A percentile compares a stretch with the other conserved stretches of the same genome.
Evolutionary conservation across 2,329 filamentous ascomycete species (phyloP).

Genomic region (Geosmithia putterillii): DNA sequence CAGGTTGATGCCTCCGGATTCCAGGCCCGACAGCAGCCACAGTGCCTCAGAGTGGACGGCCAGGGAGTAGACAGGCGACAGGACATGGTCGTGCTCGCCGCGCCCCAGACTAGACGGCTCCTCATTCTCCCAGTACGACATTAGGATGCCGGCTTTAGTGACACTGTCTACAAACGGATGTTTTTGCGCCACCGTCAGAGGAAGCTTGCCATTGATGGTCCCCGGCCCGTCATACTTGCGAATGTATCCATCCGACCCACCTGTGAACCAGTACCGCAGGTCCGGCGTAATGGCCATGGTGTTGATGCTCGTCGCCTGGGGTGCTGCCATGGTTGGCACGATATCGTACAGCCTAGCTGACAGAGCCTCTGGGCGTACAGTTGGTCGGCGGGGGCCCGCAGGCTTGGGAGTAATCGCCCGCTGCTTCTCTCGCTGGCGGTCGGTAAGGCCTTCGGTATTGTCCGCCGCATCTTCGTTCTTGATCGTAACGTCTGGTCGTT

Average conservation of each 20-base stretch:
- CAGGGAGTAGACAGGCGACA: slow-evolving; percentile 91
- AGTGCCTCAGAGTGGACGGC: slow-evolving; percentile 82
- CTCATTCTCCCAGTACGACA: slow-evolving; percentile 99
- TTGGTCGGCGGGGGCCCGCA: slow-evolving; percentile 32
- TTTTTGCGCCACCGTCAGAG: slow-evolving; percentile 85
- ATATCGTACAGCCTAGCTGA: slow-evolving; percentile 82
- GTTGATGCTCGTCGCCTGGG: slow-evolving; percentile 92
- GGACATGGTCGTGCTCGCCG: slow-evolving; percentile 42
- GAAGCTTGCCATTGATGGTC: slow-evolving; percentile 87
- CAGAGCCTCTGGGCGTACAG: slow-evolving; percentile 65
- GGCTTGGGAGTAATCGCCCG: slow-evolving; percentile 11
- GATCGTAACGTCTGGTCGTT: neutral
- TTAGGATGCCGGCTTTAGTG: slow-evolving; percentile 82
- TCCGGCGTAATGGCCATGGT: slow-evolving; percentile 85
- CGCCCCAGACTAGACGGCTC: slow-evolving; percentile 43
- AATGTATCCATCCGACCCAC: slow-evolving; percentile 89
- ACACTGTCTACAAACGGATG: slow-evolving; percentile 98
- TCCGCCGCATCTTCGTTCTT: slow-evolving; percentile 14
- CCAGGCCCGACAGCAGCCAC: slow-evolving; percentile 83
- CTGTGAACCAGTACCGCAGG: slow-evolving; percentile 88
- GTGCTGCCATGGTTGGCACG: slow-evolving; percentile 90
- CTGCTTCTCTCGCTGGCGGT: slow-evolving; percentile 2
- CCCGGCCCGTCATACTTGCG: slow-evolving; percentile 93
- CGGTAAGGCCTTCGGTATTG: slow-evolving; percentile 17
- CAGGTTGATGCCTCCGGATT: slow-evolving; percentile 85